Base-by-base conservation (phyloP, 495 filamentous ascomycete species). In the Penicillium macrosclerotiorum region DNA sequence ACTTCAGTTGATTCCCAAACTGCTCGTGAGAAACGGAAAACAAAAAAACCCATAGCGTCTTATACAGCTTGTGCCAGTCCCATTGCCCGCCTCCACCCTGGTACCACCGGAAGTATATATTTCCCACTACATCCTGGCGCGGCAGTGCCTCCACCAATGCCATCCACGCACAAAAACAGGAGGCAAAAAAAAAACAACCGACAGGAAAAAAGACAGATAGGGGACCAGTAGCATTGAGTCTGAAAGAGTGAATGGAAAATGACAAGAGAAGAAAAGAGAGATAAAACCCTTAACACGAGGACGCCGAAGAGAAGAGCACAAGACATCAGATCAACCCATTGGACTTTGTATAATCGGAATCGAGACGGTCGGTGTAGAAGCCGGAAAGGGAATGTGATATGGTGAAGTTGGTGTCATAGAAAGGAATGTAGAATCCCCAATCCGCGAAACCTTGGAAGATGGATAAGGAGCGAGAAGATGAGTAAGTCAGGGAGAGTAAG, bases 261-360 rank as follows among this genome's bases (percentile, higher is more conserved):
- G 41, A 49, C 51, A 55, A 50, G 42, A 39, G 42, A 38, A 30
- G 37, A 46, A 34, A 40, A 23, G 19, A 31, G 47, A 45, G 42
- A 47, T 47, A 46, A 37, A 49, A 20, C 48, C 42, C 44, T 31
- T 45, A 55, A 49, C 51, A 54, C 48, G 51, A 52, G n/a, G 50
- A 60, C 59, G 55, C 59, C 55, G 27, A 54, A 49, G 40, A 18
- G 22, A 47, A 33, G 22, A 34, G 41, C 29, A 32, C 37, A 30
- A 30, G 37, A 52, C 40, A 54, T 49, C 22, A 57, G 45, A 61
- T 62, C 55, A 51, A 59, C 52, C 54, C 59, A 55, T 52, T 59
- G 42, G 49, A 52, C 55, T 60, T 59, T 57, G 56, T 52, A 54
- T 54, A 59, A 54, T 54, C 47, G 37, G 44, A 40, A 47, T 45